Evolutionary conservation across 352 stramenopile species (phyloP).

Genomic region (Globisporangium nodosum): DNA sequence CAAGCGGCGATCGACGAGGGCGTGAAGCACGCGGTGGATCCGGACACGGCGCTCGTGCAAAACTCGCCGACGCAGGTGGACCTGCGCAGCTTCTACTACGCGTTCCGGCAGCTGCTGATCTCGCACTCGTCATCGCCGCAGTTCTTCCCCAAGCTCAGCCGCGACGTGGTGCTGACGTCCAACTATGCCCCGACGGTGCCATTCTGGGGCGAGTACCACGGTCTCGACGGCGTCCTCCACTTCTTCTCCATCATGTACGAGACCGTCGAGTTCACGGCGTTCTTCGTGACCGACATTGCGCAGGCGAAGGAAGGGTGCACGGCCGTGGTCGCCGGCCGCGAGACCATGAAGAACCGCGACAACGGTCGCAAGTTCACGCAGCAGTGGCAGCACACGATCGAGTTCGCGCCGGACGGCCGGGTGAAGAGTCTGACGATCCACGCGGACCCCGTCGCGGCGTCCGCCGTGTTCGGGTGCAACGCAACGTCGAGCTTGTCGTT

Average conservation of each 20-base stretch:
- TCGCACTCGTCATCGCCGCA: constrained; percentile 84
- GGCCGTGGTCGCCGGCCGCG: constrained; percentile 71
- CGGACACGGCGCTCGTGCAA: constrained; percentile 29
- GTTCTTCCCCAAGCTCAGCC: constrained; percentile 84
- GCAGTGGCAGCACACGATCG: constrained; percentile 88
- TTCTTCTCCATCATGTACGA: constrained; percentile 90
- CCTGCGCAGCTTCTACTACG: constrained; percentile 82
- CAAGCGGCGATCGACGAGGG: constrained; percentile 81
- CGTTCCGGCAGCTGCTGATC: constrained; percentile 84
- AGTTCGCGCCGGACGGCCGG: constrained; percentile 79
- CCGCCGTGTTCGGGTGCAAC: constrained; percentile 84
- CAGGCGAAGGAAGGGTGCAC: constrained; percentile 80
- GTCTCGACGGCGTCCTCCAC: constrained; percentile 79
- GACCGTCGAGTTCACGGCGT: constrained; percentile 84
- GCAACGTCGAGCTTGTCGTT: constrained; percentile 82
- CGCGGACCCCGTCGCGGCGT: constrained; percentile 79
- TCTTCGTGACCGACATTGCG: constrained; percentile 87
- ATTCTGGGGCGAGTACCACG: constrained; percentile 88
- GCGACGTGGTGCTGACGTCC: constrained; percentile 79
- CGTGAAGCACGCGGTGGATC: constrained; percentile 26
- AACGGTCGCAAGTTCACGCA: constrained; percentile 87
- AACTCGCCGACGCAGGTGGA: constrained; percentile 75
- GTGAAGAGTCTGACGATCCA: constrained; percentile 86
- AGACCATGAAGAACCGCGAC: constrained; percentile 88
- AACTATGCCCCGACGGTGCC: constrained; percentile 87